Evolutionary conservation across 345 rosid species (phyloP), one percentile per base, ranked within the genome.

Genomic region (Acer yangbiense): DNA sequence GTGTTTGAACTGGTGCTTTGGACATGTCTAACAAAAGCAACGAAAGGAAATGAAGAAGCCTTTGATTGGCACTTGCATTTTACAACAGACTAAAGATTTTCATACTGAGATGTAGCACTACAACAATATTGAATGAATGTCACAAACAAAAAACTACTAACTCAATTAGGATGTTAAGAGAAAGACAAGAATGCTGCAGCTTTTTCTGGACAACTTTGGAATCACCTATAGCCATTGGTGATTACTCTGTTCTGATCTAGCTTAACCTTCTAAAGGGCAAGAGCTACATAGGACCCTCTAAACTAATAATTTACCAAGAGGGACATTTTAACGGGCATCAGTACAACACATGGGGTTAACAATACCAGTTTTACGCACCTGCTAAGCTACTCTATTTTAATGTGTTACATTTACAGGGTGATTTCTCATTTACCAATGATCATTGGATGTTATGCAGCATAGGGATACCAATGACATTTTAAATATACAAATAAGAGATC

Each of bases 351-450:
- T 6, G 20, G 58, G 58, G 58, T 54, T 16, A 54, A 54, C 58
- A 54, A 14, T 14, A 16, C 58, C 58, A 16, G 58, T 54, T 16
- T 16, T 54, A 4, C 2, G 2, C 58, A 54, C 58, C 20, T 14
- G 32, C 16, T 62, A 62, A 62, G 73, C 27, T 68, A 68, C 25
- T 76, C 68, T 57, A 17, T 68, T 35, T 55, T 41, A 57, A 44
- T 14, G 27, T 13, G 44, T 54, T 58, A 20, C 46, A 57, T 65
- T 39, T 54, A 60, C 20, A 32, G 21, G 39, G 44, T 6, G 12
- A 20, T 29, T 68, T 13, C 70, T 60, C 27, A 62, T 48, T 71
- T 46, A 76, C 61, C 44, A 7, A 55, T 11, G 35, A 27, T 39
- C 9, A 27, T 57, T 68, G 65, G 61, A 41, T 27, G 39, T 7